Evolutionary conservation across 306 rosid species (phyloP), one percentile per base, ranked within the genome.

Genomic region (Coriaria nepalensis): DNA sequence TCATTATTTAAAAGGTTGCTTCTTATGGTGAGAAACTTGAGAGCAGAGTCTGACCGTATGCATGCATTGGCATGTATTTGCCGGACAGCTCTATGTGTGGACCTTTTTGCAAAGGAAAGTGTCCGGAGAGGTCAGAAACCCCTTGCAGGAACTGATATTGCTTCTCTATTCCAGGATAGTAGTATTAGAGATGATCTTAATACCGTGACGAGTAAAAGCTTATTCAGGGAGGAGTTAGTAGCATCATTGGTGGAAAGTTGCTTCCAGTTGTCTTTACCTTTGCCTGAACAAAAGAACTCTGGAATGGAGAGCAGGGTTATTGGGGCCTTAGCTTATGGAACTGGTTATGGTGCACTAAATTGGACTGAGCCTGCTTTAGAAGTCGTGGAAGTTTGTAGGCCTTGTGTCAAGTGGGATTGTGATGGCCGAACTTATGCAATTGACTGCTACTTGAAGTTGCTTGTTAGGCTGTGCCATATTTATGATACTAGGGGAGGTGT

Each of bases 31-130:
- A 85, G 79, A 63, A 85, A 90, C 74, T 74, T 90, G 73, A 85
- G 98, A 67, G 98, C 96, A 53, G 96, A 92, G 67, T 92, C 98
- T 1, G 98, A 92, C 59, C 96, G 98, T 15, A 92, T 92, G 98
- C 75, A 92, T 55, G 98, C 98, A 29, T 68, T 92, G 50, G 98
- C 98, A 5, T 92, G 94, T 60, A 86, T 92, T 71, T 92, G 98
- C 75, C 75, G 98, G 61, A 92, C 98, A 5, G 95, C 98, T 64
- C 96, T 92, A 42, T 92, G 98, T 63, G 98, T 92, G 37, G 87
- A 92, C 65, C 87, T 92, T 40, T 92, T 92, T 63, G 98, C 98
- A 43, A 92, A 92, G 79, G 98, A 92, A 70, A 92, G 98, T 0
- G 96, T 85, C 45, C 78, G 98, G 45, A 79, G 98, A 77, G 98